Evolutionary conservation across 768 basidiomycete genomes (phyloP).

Genomic region (Coprinopsis strossmayeri): DNA sequence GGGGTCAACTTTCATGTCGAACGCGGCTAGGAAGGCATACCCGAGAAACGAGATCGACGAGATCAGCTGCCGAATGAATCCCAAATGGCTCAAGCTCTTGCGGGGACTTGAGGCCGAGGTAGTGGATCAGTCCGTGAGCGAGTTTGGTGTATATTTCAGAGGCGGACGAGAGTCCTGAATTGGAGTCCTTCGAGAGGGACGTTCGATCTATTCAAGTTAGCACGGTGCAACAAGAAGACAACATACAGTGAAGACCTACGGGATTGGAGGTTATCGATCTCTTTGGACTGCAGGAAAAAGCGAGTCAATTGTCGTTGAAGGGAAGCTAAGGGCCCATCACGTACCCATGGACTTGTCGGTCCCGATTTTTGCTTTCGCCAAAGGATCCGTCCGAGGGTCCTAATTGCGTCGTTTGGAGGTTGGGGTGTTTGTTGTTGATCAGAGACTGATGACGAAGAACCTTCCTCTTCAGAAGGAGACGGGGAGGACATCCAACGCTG

Average conservation of each 20-base stretch:
- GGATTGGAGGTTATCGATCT: slow-evolving; percentile 68
- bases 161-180: slow-evolving; percentile 20
- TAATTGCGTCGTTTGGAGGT: slow-evolving; percentile 70
- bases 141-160: slow-evolving; percentile 60
- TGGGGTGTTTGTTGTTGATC: slow-evolving; percentile 15
- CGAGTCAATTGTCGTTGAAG: background rate
- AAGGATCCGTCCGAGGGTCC: slow-evolving; percentile 71
- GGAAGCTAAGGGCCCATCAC: slow-evolving; percentile 14
- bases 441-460: too few species aligned
- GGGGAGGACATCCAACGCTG: slow-evolving; percentile 43
- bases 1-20: too few species aligned
- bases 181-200: slow-evolving; percentile 24
- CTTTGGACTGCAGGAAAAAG: slow-evolving; percentile 38
- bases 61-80: slow-evolving; percentile 49
- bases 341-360: slow-evolving; percentile 49
- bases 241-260: slow-evolving; percentile 41
- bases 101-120: slow-evolving; percentile 54
- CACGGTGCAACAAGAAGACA: background rate
- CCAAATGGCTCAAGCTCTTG: slow-evolving; percentile 53
- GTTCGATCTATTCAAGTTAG: slow-evolving; percentile 50
- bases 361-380: slow-evolving; percentile 59
- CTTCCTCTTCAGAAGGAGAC: too few species aligned
- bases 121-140: slow-evolving; percentile 68
- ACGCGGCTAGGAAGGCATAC: slow-evolving; percentile 30
- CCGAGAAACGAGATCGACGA: slow-evolving; percentile 67